Conservation (phyloP, 352 stramenopile species). For the Phytophthora crassamura region DNA sequence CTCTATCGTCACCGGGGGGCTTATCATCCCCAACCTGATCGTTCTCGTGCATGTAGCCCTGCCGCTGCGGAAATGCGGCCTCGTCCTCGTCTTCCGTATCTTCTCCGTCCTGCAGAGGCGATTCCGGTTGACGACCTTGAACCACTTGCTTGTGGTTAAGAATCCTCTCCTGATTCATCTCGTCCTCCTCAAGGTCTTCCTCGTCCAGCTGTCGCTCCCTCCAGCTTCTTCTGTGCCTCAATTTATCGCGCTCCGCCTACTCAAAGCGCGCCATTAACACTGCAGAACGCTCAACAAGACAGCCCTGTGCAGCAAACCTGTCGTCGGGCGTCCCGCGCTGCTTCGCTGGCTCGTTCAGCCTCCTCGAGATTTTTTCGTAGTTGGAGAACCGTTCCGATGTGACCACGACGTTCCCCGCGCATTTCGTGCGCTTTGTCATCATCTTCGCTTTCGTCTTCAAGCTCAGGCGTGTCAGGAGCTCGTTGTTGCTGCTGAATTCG, state of each 20-base stretch:
- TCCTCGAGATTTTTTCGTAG: slow-evolving; percentile 53
- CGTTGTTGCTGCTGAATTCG: slow-evolving; percentile 27
- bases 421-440: slow-evolving; percentile 27
- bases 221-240: slow-evolving; percentile 24
- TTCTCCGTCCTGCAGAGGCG: slow-evolving; percentile 11
- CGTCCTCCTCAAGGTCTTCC: slow-evolving; percentile 17
- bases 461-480: slow-evolving; percentile 14
- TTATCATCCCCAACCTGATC: slow-evolving; percentile 11
- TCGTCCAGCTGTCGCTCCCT: slow-evolving; percentile 9
- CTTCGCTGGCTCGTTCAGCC: slow-evolving; percentile 47
- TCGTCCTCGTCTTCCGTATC: slow-evolving; percentile 41
- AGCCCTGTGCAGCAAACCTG: slow-evolving; percentile 31
- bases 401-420: slow-evolving; percentile 17
- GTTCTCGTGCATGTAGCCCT: slow-evolving; percentile 38
- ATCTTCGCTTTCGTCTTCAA: slow-evolving; percentile 20
- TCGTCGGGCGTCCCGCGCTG: slow-evolving; percentile 38
- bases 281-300: not conserved
- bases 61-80: slow-evolving; percentile 38
- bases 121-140: slow-evolving; percentile 8
- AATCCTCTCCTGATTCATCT: not conserved
- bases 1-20: not conserved
- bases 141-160: not conserved
- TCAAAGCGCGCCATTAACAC: not conserved
- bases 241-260: slow-evolving; percentile 31
- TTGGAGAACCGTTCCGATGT: slow-evolving; percentile 42